Conservation (phyloP, 2,329 filamentous ascomycete species). For the Hortaea sp. region DNA sequence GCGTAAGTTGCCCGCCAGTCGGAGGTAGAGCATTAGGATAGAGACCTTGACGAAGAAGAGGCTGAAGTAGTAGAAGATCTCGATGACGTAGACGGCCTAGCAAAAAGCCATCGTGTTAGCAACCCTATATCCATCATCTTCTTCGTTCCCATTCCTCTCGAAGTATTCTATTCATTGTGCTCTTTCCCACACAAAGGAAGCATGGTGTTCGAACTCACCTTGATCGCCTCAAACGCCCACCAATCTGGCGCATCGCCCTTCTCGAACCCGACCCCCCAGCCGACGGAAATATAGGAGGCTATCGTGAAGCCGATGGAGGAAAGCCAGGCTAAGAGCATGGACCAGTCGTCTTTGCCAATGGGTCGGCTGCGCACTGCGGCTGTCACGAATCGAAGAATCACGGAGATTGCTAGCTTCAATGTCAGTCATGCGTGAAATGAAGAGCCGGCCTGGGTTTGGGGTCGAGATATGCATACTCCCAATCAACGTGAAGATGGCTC, state of each 20-base stretch:
- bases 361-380: constrained; percentile 9
- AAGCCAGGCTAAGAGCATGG: constrained; percentile 11
- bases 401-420: not conserved
- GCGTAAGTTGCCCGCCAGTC: constrained; percentile 21
- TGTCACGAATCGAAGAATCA: constrained; percentile 10
- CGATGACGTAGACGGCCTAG: constrained; percentile 18
- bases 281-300: constrained; percentile 10
- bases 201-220: constrained; percentile 4
- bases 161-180: not conserved
- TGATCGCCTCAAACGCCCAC: constrained; percentile 12
- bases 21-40: constrained; percentile 30
- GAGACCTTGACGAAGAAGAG: constrained; percentile 33
- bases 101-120: not conserved
- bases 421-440: not conserved
- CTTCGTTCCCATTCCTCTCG: not conserved
- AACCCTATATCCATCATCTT: not conserved
- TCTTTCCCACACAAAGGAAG: not conserved
- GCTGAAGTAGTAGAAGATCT: constrained; percentile 30
- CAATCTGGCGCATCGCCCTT: constrained; percentile 6
- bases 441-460: not conserved
- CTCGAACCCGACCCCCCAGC: constrained; percentile 15
- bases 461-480: not conserved
- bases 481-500: constrained; percentile 2
- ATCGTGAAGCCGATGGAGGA: constrained; percentile 11
- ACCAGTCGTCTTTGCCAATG: constrained; percentile 13